These are phyloP conservation scores for Porphyrellus cyaneotinctus DNA, from an alignment of 768 basidiomycete genomes.

Conservation along the genomic window DNA sequence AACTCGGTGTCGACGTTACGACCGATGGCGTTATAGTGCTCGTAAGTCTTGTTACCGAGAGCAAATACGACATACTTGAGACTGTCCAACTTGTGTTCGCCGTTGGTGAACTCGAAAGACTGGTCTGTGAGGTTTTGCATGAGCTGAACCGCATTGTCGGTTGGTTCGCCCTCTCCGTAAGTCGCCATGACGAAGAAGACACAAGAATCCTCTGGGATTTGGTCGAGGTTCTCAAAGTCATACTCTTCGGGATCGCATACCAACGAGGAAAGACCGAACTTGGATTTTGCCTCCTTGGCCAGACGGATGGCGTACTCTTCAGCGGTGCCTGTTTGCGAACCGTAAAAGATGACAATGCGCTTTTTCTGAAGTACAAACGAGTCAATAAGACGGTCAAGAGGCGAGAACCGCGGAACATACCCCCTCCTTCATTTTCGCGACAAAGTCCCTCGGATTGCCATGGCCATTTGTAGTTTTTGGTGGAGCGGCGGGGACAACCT, in stretches of 20 bases:
- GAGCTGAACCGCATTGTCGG: conserved; percentile 93
- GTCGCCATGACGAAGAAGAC: conserved; percentile 97
- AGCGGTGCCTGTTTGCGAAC: conserved; percentile 97
- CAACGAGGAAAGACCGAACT: conserved; percentile 91
- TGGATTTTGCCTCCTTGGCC: conserved; percentile 95
- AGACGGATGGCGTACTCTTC: conserved; percentile 98
- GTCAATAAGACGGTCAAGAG: conserved; percentile 4
- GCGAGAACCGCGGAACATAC: conserved; percentile 45
- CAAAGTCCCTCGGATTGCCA: conserved; percentile 90
- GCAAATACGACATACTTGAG: conserved; percentile 95
- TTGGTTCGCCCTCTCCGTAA: conserved; percentile 98
- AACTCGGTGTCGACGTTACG: conserved; percentile 72
- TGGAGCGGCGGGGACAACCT: conserved; percentile 44
- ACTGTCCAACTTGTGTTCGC: conserved; percentile 68
- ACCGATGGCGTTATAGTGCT: conserved; percentile 92
- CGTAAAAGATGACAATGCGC: conserved; percentile 94
- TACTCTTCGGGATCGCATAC: conserved; percentile 99
- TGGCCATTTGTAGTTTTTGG: conserved; percentile 55
- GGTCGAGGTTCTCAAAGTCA: conserved; percentile 94
- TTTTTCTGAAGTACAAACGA: conserved; percentile 65
- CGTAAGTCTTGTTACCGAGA: conserved; percentile 90
- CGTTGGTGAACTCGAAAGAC: conserved; percentile 82
- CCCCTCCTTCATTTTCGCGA: conserved; percentile 89
- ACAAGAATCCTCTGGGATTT: conserved; percentile 80
- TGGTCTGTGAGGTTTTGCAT: conserved; percentile 89